Base-by-base conservation (phyloP, 805 yeast genomes). In the Spathaspora arborariae region DNA sequence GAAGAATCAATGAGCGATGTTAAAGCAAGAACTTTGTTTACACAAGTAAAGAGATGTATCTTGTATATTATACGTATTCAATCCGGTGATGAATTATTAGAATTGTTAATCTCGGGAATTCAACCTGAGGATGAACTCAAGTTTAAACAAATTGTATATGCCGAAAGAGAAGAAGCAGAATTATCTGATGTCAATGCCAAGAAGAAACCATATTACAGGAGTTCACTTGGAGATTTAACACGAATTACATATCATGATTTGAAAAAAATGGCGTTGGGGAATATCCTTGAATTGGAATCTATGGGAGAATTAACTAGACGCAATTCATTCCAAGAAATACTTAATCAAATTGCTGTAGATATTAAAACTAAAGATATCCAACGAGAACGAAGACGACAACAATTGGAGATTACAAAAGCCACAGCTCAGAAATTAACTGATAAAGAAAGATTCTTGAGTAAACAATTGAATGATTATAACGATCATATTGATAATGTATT, bases 341-440 rank as follows among this genome's bases (percentile, higher is more conserved):
- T 94, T 48, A 89, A 90, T 57, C 88, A 87, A 51, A 84, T 94
- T 51, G 96, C 97, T 0, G 67, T 76, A 45, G 97, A 92, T 52
- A 88, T 94, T 52, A 60, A 64, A 44, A 74, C 76, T 5, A 71
- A 75, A 53, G 75, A 71, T 51, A 59, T 67, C 9, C 79, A 74
- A 51, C 63, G 80, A 50, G 59, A 62, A 33, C 61, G 65, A 34
- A 57, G 81, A 9, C 67, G 68, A 20, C 58, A 64, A 15, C 79
- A 78, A 50, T 56, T 74, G 30, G 62, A 57, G 11, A 63, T 72
- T 8, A 74, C 79, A 9, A 51, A 63, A 21, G 70, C 66, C 10
- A 74, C 82, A 0, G 57, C 72, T 40, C 57, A 64, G 6, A 78
- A 76, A 50, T 58, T 80, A 47, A 59, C 61, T 16, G 73, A 71